phyloP scores from a whole-genome alignment of 805 yeast genomes.

The Wickerhamiella spandovensis region DNA sequence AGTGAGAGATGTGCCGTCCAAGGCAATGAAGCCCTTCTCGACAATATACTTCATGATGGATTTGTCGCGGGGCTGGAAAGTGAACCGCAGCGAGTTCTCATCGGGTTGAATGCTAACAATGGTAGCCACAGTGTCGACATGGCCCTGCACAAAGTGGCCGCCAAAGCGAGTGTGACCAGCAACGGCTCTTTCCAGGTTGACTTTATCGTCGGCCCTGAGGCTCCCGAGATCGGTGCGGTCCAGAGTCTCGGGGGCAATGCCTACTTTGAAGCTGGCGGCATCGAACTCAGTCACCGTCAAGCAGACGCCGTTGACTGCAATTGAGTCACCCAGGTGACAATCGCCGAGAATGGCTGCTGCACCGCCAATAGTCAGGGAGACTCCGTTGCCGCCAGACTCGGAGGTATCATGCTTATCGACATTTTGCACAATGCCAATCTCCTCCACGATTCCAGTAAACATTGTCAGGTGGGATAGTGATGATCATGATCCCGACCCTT shows the following conservation, averaged over 20 bases:
- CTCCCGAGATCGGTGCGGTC: slow-evolving; percentile 64
- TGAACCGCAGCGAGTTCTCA: slow-evolving; percentile 60
- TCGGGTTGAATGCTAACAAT: slow-evolving; percentile 45
- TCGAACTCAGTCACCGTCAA: slow-evolving; percentile 78
- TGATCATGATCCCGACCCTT: not conserved
- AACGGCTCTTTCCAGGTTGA: slow-evolving; percentile 88
- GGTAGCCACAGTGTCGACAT: slow-evolving; percentile 77
- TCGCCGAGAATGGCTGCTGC: slow-evolving; percentile 55
- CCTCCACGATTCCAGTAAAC: slow-evolving; percentile 93
- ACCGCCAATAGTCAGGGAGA: slow-evolving; percentile 50
- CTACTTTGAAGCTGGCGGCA: slow-evolving; percentile 60
- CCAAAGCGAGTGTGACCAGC: slow-evolving; percentile 74
- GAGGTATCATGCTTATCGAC: slow-evolving; percentile 35
- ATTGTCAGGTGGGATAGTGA: slow-evolving; percentile 27
- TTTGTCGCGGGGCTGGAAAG: slow-evolving; percentile 55
- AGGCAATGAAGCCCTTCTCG: slow-evolving; percentile 84
- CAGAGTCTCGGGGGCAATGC: slow-evolving; percentile 85
- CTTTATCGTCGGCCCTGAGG: slow-evolving; percentile 43
- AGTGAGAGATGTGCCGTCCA: slow-evolving; percentile 90
- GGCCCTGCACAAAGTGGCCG: slow-evolving; percentile 97
- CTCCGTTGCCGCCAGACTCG: slow-evolving; percentile 58
- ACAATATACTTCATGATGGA: slow-evolving; percentile 60
- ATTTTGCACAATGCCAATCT: slow-evolving; percentile 50
- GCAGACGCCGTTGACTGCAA: slow-evolving; percentile 79
- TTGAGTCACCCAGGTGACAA: slow-evolving; percentile 88